Evolutionary conservation across 169 alveolate genomes (phyloP).

Genomic region (Plasmodium adleri): DNA sequence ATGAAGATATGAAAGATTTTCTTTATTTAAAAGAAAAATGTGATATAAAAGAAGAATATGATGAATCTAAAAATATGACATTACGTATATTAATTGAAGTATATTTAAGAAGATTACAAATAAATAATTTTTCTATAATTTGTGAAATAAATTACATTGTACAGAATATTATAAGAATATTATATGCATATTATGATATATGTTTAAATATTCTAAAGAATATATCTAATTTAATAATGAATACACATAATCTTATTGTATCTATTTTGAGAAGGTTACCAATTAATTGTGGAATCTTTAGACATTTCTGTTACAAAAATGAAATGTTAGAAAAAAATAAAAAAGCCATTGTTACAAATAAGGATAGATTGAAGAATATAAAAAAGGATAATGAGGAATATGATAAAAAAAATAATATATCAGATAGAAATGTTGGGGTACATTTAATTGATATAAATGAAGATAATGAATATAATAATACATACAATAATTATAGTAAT

Average conservation of each 20-base stretch:
- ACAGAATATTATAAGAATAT: constrained; percentile 94
- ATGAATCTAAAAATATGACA: constrained; percentile 69
- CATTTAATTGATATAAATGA: constrained; percentile 12
- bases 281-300: constrained; percentile 27
- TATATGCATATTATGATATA: constrained; percentile 94
- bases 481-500: neutral
- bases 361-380: neutral
- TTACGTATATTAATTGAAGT: constrained; percentile 89
- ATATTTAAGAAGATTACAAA: constrained; percentile 87
- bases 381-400: neutral
- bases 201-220: constrained; percentile 87
- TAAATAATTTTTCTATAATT: constrained; percentile 92
- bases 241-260: constrained; percentile 81
- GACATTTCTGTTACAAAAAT: constrained; percentile 66
- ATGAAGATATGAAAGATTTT: constrained; percentile 75
- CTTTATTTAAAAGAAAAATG: constrained; percentile 33
- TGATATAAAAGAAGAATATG: constrained; percentile 56
- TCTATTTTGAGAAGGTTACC: constrained; percentile 66
- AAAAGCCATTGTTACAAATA: neutral
- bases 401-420: constrained; percentile 1
- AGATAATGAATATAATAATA: neutral
- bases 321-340: constrained; percentile 47
- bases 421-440: constrained; percentile 5
- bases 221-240: constrained; percentile 86
- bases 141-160: constrained; percentile 94